These are phyloP conservation scores for Aspergillus aculeatus DNA, from an alignment of 2,329 filamentous ascomycete genomes.

Conservation along the genomic window DNA sequence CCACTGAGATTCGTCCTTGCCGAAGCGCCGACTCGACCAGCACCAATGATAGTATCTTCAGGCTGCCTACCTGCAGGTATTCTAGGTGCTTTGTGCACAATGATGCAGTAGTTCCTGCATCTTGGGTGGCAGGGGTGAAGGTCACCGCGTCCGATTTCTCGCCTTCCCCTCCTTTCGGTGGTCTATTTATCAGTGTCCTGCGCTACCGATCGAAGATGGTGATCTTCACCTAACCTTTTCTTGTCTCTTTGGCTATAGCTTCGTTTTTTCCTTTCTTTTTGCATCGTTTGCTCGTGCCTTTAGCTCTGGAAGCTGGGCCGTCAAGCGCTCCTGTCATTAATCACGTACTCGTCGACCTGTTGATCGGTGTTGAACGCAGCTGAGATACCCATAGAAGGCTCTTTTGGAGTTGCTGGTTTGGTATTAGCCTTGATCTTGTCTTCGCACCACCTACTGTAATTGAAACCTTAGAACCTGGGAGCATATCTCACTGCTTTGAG, in stretches of 20 bases:
- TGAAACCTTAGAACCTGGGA: slow-evolving; percentile 23
- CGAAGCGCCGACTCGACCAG: slow-evolving; percentile 20
- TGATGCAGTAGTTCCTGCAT: slow-evolving; percentile 36
- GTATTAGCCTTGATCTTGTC: slow-evolving; percentile 7
- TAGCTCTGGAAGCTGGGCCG: slow-evolving; percentile 37
- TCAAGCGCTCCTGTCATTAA: slow-evolving; percentile 24
- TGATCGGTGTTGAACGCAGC: slow-evolving; percentile 34
- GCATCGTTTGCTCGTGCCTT: slow-evolving; percentile 24
- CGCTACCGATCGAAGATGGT: slow-evolving; percentile 21
- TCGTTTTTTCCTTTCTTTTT: slow-evolving; percentile 25
- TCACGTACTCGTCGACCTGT: slow-evolving; percentile 25
- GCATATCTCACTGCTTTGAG: background rate
- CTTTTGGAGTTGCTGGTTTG: background rate
- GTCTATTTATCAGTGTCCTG: slow-evolving; percentile 33
- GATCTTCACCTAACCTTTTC: slow-evolving; percentile 22
- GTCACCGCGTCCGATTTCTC: slow-evolving; percentile 19
- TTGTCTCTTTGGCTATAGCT: slow-evolving; percentile 21
- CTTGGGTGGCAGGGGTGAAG: slow-evolving; percentile 13
- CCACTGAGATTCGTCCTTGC: slow-evolving; percentile 10
- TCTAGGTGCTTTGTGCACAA: slow-evolving; percentile 26
- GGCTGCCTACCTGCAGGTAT: slow-evolving; percentile 9
- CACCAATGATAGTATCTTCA: slow-evolving; percentile 20
- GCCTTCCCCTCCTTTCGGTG: slow-evolving; percentile 7
- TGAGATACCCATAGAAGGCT: slow-evolving; percentile 30
- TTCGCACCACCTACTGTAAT: slow-evolving; percentile 24